phyloP scores from a whole-genome alignment of 2,329 filamentous ascomycete genomes.

The Didymella segeticola region DNA sequence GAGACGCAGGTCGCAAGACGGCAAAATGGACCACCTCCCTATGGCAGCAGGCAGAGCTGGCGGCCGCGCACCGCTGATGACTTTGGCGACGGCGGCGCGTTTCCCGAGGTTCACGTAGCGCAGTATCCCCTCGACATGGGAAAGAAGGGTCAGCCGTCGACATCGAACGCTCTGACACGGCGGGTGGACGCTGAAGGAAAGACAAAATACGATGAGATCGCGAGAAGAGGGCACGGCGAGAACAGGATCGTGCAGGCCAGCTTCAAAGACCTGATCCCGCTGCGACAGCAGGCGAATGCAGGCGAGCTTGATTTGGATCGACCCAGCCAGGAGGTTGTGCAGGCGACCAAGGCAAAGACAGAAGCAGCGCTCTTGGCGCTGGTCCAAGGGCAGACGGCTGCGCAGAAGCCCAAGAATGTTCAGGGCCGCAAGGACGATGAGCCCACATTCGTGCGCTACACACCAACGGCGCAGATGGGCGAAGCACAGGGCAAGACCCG shows the following conservation, averaged over 20 bases:
- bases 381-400: constrained; percentile 83
- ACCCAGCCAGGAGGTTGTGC: constrained; percentile 83
- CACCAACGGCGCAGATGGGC: constrained; percentile 96
- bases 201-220: constrained; percentile 96
- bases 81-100: constrained; percentile 94
- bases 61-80: constrained; percentile 87
- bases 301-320: constrained; percentile 88
- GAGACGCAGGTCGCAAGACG: constrained; percentile 78
- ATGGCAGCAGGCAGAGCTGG: constrained; percentile 88
- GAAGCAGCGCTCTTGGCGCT: constrained; percentile 83
- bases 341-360: constrained; percentile 84
- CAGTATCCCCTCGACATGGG: constrained; percentile 98
- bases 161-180: constrained; percentile 87
- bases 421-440: constrained; percentile 81
- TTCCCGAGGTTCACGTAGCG: constrained; percentile 90
- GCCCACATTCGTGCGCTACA: constrained; percentile 93
- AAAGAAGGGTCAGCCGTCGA: constrained; percentile 64
- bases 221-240: constrained; percentile 83
- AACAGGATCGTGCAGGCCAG: constrained; percentile 88
- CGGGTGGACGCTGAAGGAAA: constrained; percentile 92
- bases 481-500: constrained; percentile 84
- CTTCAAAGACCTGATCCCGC: constrained; percentile 95
- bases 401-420: constrained; percentile 96
- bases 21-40: constrained; percentile 84
- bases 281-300: constrained; percentile 89